Evolutionary conservation across 495 filamentous ascomycete species (phyloP).

Genomic region (Xylona heveae): DNA sequence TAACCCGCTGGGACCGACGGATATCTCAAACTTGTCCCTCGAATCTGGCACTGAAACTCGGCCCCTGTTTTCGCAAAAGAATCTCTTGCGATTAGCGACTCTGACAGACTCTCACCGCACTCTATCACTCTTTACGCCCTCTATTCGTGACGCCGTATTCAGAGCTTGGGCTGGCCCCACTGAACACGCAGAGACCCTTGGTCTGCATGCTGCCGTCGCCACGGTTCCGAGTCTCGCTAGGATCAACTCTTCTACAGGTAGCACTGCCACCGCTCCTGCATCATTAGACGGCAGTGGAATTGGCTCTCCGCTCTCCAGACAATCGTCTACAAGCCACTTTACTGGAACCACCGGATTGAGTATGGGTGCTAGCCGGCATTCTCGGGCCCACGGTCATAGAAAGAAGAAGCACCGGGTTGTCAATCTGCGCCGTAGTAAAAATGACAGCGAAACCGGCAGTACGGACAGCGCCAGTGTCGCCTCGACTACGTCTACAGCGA

Average conservation of each 20-base stretch:
- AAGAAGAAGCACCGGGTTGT: slow-evolving; percentile 90
- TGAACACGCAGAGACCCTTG: slow-evolving; percentile 41
- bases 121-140: slow-evolving; percentile 67
- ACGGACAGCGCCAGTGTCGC: slow-evolving; percentile 23
- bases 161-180: slow-evolving; percentile 74
- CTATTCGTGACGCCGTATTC: slow-evolving; percentile 66
- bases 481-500: slow-evolving; percentile 15
- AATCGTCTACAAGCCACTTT: slow-evolving; percentile 13
- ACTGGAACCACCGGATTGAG: slow-evolving; percentile 35
- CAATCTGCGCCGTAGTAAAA: slow-evolving; percentile 49
- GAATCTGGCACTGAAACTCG: slow-evolving; percentile 32
- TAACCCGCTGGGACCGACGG: slow-evolving; percentile 48
- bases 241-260: slow-evolving; percentile 38
- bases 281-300: slow-evolving; percentile 31
- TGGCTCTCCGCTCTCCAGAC: slow-evolving; percentile 17
- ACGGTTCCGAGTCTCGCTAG: slow-evolving; percentile 25
- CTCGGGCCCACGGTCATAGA: slow-evolving; percentile 34
- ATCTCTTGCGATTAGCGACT: slow-evolving; percentile 51
- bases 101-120: slow-evolving; percentile 70
- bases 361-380: slow-evolving; percentile 39
- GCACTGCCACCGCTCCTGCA: slow-evolving; percentile 35
- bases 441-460: slow-evolving; percentile 31
- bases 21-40: slow-evolving; percentile 53
- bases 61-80: slow-evolving; percentile 69
- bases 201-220: slow-evolving; percentile 22